Evolutionary conservation across 129 eudicot genomes (phyloP), one percentile per base, ranked within the genome.

Genomic region (Apium graveolens): DNA sequence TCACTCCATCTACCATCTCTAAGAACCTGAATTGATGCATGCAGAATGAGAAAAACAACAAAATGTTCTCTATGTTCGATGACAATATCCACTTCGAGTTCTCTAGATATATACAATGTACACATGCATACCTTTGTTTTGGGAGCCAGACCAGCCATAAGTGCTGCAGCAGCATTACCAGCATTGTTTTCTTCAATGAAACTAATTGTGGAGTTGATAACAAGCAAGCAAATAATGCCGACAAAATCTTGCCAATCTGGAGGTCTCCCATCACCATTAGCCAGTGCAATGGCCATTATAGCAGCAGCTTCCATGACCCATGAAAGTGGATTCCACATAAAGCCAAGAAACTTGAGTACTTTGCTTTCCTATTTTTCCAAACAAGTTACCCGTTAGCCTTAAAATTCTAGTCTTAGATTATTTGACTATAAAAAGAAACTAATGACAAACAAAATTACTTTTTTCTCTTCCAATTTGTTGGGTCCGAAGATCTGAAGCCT

Each of bases 281-380:
- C 95, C 85, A 92, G 77, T 18, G 85, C 95, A 73, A 92, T 92
- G 21, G 97, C 97, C 97, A 92, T 92, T 0, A 92, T 57, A 38
- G 97, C 97, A 24, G 95, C 95, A 73, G 92, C 91, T 85, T 92
- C 97, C 97, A 92, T 92, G 77, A 92, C 97, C 97, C 97, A 92
- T 53, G 97, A 92, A 73, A 92, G 91, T 38, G 97, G 97, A 79
- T 92, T 92, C 97, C 97, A 92, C 97, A 92, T 92, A 78, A 92
- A 92, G 70, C 97, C 97, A 80, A 92, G 97, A 84, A 92, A 92
- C 91, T 92, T 89, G 87, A 92, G 97, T 0, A 92, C 0, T 53
- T 92, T 92, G 92, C 97, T 92, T 85, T 92, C 97, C 97, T 91
- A 84, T 74, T 5, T 45, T 75, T 73, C 74, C 72, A 49, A 24